Conservation (phyloP, 257 asterid genomes). For the Dorcoceras hygrometricum region DNA sequence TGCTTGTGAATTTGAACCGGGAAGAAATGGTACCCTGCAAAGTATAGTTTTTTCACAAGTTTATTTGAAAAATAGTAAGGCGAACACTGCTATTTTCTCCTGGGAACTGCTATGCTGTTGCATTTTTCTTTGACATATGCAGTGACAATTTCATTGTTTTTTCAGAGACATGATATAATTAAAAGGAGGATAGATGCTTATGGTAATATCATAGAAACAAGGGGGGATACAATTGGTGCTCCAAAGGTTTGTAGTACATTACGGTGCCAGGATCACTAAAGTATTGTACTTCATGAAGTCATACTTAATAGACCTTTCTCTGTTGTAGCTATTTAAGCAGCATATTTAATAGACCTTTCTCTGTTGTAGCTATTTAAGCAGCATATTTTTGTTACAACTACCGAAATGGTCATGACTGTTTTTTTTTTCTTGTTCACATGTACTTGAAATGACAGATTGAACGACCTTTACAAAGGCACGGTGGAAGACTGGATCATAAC, state of each 20-base stretch:
- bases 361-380: slow-evolving; percentile 2
- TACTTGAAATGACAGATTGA: slow-evolving; percentile 51
- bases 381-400: slow-evolving; percentile 3
- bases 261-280: slow-evolving; percentile 2
- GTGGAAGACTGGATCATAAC: slow-evolving; percentile 94
- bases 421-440: slow-evolving; percentile 7
- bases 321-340: slow-evolving; percentile 3
- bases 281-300: slow-evolving; percentile 6
- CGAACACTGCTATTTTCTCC: slow-evolving; percentile 13
- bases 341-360: slow-evolving; percentile 1
- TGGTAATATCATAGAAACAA: slow-evolving; percentile 89
- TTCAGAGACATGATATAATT: slow-evolving; percentile 94
- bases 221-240: slow-evolving; percentile 86
- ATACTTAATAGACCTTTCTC: slow-evolving; percentile 5
- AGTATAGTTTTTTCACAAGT: not conserved
- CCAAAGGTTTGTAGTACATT: too few species aligned
- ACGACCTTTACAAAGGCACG: slow-evolving; percentile 83
- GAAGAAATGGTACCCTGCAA: slow-evolving; percentile 6
- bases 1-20: slow-evolving; percentile 10
- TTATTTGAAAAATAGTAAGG: not conserved
- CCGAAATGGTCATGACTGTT: slow-evolving; percentile 20
- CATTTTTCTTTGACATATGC: slow-evolving; percentile 14
- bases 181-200: slow-evolving; percentile 86
- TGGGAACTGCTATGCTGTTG: not conserved
- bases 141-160: slow-evolving; percentile 29